These are phyloP conservation scores for Furcasterigmium furcatum DNA, from an alignment of 2,329 filamentous ascomycete species.

Conservation along the genomic window DNA sequence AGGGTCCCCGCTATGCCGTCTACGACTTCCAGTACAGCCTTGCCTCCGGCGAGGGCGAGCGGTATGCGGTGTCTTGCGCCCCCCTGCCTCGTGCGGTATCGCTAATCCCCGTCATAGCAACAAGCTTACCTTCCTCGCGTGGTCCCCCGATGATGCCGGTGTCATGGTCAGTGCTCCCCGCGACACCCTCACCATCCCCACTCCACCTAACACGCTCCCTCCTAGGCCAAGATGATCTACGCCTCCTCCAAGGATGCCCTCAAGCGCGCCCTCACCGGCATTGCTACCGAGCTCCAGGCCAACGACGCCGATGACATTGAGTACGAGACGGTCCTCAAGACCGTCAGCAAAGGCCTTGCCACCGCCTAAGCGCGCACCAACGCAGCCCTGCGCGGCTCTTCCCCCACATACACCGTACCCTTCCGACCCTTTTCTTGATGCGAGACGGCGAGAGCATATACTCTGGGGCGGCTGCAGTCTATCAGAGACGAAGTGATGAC, in stretches of 20 bases:
- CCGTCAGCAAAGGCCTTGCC: constrained; percentile 60
- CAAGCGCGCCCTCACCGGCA: constrained; percentile 73
- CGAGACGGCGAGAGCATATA: constrained; percentile 13
- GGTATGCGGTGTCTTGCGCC: too few species aligned
- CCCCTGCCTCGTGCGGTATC: too few species aligned
- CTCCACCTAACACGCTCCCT: constrained; percentile 3
- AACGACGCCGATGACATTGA: constrained; percentile 83
- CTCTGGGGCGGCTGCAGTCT: constrained; percentile 16
- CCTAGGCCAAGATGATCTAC: constrained; percentile 84
- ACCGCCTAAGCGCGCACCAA: constrained; percentile 7
- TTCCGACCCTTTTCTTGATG: constrained; percentile 4
- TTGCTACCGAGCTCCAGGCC: constrained; percentile 77
- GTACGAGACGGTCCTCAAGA: constrained; percentile 66
- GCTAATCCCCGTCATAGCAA: constrained; percentile 41
- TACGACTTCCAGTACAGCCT: constrained; percentile 81
- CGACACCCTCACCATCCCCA: background rate
- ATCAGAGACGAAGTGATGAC: constrained; percentile 15
- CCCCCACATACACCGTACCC: constrained; percentile 7
- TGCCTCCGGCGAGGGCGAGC: constrained; percentile 67
- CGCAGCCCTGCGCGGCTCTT: background rate
- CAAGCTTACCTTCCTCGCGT: constrained; percentile 77
- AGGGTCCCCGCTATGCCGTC: constrained; percentile 78
- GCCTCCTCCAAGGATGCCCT: constrained; percentile 84
- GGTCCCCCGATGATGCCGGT: constrained; percentile 77
- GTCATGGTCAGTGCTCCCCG: constrained; percentile 61